Base-by-base conservation (phyloP, 441 rosid species). In the Lagerstroemia fauriei region DNA sequence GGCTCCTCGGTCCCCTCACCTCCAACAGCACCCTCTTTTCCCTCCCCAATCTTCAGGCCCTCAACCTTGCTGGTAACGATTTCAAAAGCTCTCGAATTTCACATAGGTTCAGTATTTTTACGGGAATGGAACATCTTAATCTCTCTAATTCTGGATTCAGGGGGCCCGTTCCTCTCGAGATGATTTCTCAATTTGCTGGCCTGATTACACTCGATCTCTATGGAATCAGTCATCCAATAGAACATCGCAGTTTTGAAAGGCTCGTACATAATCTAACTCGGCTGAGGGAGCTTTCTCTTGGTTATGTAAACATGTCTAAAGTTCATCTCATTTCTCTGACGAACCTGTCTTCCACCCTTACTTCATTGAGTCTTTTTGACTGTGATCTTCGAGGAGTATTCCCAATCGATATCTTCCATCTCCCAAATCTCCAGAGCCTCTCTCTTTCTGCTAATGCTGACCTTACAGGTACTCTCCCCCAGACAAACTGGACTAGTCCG, bases 21-120 rank as follows among this genome's bases (percentile, higher is more conserved):
- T 14, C 14, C 14, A 48, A 48, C 78, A 79, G 83, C 80, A 80
- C 87, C 13, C 76, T 88, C 8, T 84, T 87, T 47, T 73, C 14
- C 12, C 59, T 53, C 27, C 3, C 20, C 4, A 0, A 57, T 38
- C 83, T 80, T 6, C 17, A 61, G 20, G 57, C 59, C 17, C 83
- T 80, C 70, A 56, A 0, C 27, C 12, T 80, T 11, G 6, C 1
- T 25, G 72, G 53, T 11, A 38, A 38, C 44, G 57, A 0, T 38
- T 27, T 80, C 48, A 72, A 24, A 0, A 22, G 71, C 13, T 72
- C 29, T 8, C 70, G 17, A 44, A n/a, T 3, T 20, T 80, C 0
- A 61, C 5, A 61, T 24, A 18, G 25, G 29, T 61, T 27, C 13
- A 20, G 66, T 1, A 25, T 25, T 9, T 61, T n/a, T 25, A 0